Base-by-base conservation (phyloP, 2,329 filamentous ascomycete genomes). In the Ceratocystis ficicola region DNA sequence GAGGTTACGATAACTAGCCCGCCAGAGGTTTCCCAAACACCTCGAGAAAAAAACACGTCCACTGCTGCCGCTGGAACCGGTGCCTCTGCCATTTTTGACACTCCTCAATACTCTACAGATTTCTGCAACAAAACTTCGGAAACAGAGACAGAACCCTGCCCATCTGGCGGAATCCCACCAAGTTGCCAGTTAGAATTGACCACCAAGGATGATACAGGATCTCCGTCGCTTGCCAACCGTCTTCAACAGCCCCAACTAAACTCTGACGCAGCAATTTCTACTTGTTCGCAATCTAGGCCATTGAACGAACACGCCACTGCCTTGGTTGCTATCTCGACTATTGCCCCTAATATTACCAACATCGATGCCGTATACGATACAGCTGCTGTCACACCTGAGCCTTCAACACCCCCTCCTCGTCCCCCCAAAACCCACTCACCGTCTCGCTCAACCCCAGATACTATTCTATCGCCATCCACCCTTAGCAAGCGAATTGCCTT, bases 381-480 rank as follows among this genome's bases (percentile, higher is more conserved):
- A 32, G 36, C 57, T 50, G 55, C 55, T 6, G 44, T 48, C 46
- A 48, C 46, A 50, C 30, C 44, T 25, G 44, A 55, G 44, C 44
- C 55, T 7, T 55, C 62, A 44, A 32, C 44, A 36, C 64, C 62
- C 30, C 65, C 65, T 25, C 46, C 65, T 62, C 65, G 41, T n/a
- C 22, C 25, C 52, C 22, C 48, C 4, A 59, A 22, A 60, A 25
- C 6, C 22, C 55, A 28, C 55, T 41, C 46, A 22, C 32, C 41
- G 20, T 25, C 25, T n/a, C n/a, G 30, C n/a, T 44, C 61, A 8
- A 30, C 41, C 7, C 8, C 44, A 15, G 20, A 46, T 2, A 48
- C 36, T 30, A 30, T 32, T 12, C 20, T 67, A n/a, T 64, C 65
- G 8, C 65, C 62, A n/a, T 48, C 28, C 5, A 59, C 62, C 5